Evolutionary conservation across 73 alveolate species (phyloP).

Genomic region (Uronychia binucleata): DNA sequence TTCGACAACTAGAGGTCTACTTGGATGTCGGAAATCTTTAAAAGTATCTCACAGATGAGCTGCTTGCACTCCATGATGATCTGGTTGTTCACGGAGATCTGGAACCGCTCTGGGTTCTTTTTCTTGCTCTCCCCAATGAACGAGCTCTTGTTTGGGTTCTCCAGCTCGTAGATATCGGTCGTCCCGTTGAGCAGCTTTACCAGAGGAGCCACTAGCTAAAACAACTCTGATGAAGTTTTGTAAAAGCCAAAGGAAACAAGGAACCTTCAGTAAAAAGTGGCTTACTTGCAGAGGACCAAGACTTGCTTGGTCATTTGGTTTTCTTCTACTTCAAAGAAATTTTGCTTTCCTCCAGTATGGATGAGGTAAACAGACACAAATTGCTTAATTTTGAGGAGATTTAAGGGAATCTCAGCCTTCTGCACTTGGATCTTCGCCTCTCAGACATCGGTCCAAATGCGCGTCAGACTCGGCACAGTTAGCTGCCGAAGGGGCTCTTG

Average conservation of each 20-base stretch:
- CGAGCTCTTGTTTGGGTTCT: no score
- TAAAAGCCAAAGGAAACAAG: slow-evolving; percentile 60
- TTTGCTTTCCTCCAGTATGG: slow-evolving; percentile 18
- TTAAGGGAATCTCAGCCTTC: slow-evolving; percentile 11
- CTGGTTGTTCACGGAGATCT: slow-evolving; percentile 28
- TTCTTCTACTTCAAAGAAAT: slow-evolving; percentile 18
- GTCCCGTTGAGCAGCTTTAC: slow-evolving; percentile 51
- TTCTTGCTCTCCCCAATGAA: neutral
- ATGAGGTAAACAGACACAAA: slow-evolving; percentile 22
- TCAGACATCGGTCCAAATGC: slow-evolving; percentile 33
- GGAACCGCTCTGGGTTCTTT: slow-evolving; percentile 25
- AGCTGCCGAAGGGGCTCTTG: slow-evolving; percentile 12
- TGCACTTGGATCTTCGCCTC: neutral
- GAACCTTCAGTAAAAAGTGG: no score
- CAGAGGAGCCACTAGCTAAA: slow-evolving; percentile 29
- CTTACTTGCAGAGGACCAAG: slow-evolving; percentile 19
- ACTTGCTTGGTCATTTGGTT: slow-evolving; percentile 31
- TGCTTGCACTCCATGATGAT: slow-evolving; percentile 50
- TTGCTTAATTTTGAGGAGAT: slow-evolving; percentile 17
- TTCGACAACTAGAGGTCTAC: slow-evolving; percentile 32
- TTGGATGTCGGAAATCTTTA: slow-evolving; percentile 35
- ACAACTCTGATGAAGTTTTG: slow-evolving; percentile 33
- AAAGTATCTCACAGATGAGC: slow-evolving; percentile 48
- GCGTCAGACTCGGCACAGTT: slow-evolving; percentile 18
- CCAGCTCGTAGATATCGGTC: slow-evolving; percentile 30